phyloP scores from a whole-genome alignment of 2,329 filamentous ascomycete species.

The Aspergillus floridensis region DNA sequence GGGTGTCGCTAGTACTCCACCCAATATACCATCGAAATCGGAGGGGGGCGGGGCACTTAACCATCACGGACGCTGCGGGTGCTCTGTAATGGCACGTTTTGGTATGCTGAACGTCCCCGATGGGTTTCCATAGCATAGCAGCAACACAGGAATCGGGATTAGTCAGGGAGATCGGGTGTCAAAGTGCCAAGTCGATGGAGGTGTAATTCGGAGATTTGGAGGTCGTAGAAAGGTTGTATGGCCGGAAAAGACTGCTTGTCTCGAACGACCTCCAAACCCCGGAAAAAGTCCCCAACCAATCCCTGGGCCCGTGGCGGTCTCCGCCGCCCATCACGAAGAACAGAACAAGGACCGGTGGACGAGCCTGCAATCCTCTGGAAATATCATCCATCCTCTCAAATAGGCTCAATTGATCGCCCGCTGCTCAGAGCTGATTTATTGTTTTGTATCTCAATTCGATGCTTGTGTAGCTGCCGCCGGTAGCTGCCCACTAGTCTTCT shows the following conservation, averaged over 20 bases:
- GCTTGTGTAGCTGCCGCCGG: neutral
- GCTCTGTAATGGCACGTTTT: neutral
- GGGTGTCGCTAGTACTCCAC: neutral
- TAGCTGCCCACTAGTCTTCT: neutral
- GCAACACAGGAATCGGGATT: no score
- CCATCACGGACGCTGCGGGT: neutral
- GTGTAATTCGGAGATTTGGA: neutral
- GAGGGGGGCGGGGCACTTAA: neutral
- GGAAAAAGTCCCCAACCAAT: slow-evolving; percentile 19
- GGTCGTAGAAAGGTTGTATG: neutral
- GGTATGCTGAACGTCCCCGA: neutral
- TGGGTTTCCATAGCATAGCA: no score
- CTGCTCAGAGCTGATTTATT: neutral
- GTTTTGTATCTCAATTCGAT: neutral
- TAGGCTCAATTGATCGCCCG: neutral
- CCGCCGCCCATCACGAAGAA: slow-evolving; percentile 7
- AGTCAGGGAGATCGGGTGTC: no score
- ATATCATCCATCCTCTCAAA: neutral
- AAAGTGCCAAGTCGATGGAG: neutral
- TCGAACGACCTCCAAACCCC: slow-evolving; percentile 1
- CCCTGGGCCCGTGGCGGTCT: slow-evolving; percentile 9
- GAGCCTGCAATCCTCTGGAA: neutral
- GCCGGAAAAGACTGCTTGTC: neutral
- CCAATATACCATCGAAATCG: neutral
- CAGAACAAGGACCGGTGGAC: neutral